A percentile compares a stretch with the other conserved stretches of the same genome.
phyloP scores from a whole-genome alignment of 169 alveolate species.

The Eimeria tenella region DNA sequence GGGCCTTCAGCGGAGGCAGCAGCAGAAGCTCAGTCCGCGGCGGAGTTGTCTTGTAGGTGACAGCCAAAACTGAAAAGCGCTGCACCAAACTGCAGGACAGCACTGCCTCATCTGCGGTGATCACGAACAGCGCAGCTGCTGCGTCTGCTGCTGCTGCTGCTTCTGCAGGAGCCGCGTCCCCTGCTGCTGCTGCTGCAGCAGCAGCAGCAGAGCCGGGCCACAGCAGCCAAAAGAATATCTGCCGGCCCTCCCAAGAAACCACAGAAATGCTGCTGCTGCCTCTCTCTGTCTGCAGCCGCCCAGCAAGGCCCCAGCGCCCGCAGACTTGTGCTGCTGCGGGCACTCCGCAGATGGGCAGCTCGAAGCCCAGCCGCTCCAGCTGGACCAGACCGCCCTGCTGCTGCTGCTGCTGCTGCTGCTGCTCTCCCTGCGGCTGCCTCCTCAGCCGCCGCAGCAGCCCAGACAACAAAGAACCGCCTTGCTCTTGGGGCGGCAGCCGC shows the following conservation, averaged over 20 bases:
- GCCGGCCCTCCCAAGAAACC: constrained; percentile 46
- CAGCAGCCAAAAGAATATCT: constrained; percentile 45
- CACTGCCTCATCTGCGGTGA: neutral
- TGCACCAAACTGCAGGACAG: constrained; percentile 45
- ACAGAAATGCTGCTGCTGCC: constrained; percentile 16
- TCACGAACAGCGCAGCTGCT: constrained; percentile 39
- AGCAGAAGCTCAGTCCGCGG: constrained; percentile 52
- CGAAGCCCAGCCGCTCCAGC: constrained; percentile 37
- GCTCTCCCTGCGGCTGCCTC: constrained; percentile 25
- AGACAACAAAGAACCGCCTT: neutral
- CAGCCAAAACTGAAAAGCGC: constrained; percentile 19
- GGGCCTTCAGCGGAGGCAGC: constrained; percentile 22
- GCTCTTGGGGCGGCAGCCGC: constrained; percentile 4
- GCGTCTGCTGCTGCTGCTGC: constrained; percentile 14
- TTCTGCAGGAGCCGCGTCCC: constrained; percentile 3
- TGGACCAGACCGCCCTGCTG: neutral
- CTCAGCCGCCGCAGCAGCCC: constrained; percentile 37
- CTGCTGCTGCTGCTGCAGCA: constrained; percentile 19
- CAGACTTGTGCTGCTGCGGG: constrained; percentile 23
- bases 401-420: constrained; percentile 11
- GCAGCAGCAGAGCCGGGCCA: constrained; percentile 14
- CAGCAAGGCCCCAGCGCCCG: constrained; percentile 8
- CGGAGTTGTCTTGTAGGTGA: constrained; percentile 11
- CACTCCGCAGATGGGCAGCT: constrained; percentile 51
- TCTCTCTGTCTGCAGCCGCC: constrained; percentile 35